A percentile compares a stretch with the other conserved stretches of the same genome.
Evolutionary conservation across 2,329 filamentous ascomycete species (phyloP).

Genomic region (Chrysosphaeria jannelii): DNA sequence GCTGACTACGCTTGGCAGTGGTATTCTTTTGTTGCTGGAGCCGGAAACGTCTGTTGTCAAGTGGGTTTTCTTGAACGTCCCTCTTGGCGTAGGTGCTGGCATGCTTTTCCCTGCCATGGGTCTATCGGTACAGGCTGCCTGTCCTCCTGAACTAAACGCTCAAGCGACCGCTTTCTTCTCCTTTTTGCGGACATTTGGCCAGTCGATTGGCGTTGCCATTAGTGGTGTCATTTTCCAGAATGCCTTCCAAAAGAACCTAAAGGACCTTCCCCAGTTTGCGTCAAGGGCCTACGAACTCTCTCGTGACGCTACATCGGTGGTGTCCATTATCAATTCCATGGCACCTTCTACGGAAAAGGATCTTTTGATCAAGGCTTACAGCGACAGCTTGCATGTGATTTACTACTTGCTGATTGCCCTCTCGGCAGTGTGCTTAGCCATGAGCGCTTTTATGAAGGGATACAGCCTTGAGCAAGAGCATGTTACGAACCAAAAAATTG

Average conservation of each 20-base stretch:
- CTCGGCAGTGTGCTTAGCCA: conserved; percentile 16
- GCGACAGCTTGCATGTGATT: conserved; percentile 20
- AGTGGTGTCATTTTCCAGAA: conserved; percentile 14
- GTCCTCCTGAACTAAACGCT: conserved; percentile 9
- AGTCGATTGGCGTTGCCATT: conserved; percentile 13
- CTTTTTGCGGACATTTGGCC: conserved; percentile 12
- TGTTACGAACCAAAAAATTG: conserved; percentile 17
- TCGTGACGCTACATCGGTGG: conserved; percentile 22
- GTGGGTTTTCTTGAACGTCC: conserved; percentile 10
- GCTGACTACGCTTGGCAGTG: conserved; percentile 6
- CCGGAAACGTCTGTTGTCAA: conserved; percentile 6
- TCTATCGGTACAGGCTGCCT: conserved; percentile 12
- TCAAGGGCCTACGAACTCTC: conserved; percentile 14
- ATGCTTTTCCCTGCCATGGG: conserved; percentile 12
- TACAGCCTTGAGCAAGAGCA: conserved; percentile 17
- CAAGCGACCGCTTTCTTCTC: conserved; percentile 12
- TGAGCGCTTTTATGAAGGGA: conserved; percentile 19
- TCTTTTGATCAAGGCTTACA: conserved; percentile 11
- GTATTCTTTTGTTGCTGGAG: conserved; percentile 5
- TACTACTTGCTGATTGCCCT: conserved; percentile 22
- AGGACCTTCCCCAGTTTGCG: conserved; percentile 3
- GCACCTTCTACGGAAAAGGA: conserved; percentile 12
- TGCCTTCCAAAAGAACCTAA: conserved; percentile 4
- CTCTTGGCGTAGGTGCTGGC: conserved; percentile 11
- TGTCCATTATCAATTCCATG: conserved; percentile 22